Evolutionary conservation across 2,329 filamentous ascomycete genomes (phyloP).

Genomic region (Trichoderma polysporum): DNA sequence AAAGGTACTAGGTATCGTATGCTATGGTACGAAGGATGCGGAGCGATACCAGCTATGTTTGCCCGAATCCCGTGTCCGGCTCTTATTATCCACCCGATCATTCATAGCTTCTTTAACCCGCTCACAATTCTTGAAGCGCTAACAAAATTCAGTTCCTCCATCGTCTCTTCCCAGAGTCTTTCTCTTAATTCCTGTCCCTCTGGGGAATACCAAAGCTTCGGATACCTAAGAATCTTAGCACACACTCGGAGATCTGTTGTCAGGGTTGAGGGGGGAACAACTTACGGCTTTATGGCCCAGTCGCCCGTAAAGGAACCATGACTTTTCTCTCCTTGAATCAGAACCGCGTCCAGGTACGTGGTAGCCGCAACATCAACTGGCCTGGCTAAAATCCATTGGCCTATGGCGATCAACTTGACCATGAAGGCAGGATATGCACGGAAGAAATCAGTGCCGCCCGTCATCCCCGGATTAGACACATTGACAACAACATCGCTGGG

Average conservation of each 20-base stretch:
- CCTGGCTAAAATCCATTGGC: not conserved
- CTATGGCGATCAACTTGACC: not conserved
- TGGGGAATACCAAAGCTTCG: not conserved
- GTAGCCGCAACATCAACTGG: not conserved
- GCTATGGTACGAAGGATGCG: too few species aligned
- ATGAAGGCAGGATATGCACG: not conserved
- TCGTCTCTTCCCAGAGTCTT: not conserved
- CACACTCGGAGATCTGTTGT: not conserved
- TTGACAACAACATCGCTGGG: constrained; percentile 38
- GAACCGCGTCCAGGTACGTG: not conserved
- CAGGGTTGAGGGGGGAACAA: not conserved
- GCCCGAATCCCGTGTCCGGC: too few species aligned
- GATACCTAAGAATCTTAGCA: not conserved
- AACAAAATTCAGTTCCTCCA: not conserved
- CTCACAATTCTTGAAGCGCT: not conserved
- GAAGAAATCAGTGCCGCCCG: constrained; percentile 27
- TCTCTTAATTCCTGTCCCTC: not conserved
- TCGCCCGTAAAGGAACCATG: not conserved
- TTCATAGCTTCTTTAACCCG: not conserved
- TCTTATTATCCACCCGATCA: not conserved
- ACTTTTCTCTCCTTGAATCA: not conserved
- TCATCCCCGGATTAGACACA: constrained; percentile 36
- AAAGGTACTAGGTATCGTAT: too few species aligned
- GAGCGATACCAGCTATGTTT: not conserved
- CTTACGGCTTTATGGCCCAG: not conserved